These are phyloP conservation scores for Lepidium campestre DNA, from an alignment of 441 rosid species.

Conservation along the genomic window DNA sequence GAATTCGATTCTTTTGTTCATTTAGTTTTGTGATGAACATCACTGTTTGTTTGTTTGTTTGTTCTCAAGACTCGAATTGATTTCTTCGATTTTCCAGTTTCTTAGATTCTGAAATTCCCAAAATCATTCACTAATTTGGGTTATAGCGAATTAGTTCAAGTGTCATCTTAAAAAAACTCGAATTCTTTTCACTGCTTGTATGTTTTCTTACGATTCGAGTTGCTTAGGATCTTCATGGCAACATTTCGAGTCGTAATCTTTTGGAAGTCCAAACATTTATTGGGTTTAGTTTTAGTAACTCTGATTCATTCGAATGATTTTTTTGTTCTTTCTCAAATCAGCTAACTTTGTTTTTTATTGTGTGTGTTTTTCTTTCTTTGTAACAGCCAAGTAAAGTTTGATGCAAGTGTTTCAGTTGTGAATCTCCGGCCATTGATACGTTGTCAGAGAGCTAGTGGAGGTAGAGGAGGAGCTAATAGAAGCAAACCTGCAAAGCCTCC, in stretches of 20 bases:
- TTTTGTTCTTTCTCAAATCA: neutral
- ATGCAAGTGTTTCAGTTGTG: slow-evolving; percentile 11
- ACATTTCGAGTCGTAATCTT: neutral
- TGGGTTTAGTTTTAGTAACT: neutral
- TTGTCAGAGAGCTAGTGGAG: slow-evolving; percentile 34
- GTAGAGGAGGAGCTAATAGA: slow-evolving; percentile 29
- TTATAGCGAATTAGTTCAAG: too few relatives aligned
- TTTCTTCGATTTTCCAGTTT: neutral
- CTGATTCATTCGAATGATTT: too few relatives aligned
- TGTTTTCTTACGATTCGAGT: too few relatives aligned
- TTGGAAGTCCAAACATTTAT: neutral
- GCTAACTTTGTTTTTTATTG: neutral
- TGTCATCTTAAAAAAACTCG: too few relatives aligned
- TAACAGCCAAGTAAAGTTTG: slow-evolving; percentile 28
- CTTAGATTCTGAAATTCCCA: neutral
- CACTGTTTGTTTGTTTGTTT: neutral
- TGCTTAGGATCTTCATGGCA: neutral
- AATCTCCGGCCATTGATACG: slow-evolving; percentile 21
- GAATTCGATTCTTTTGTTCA: neutral
- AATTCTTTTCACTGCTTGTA: too few relatives aligned
- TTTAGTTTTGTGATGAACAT: neutral
- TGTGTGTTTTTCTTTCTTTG: neutral
- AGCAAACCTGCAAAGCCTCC: slow-evolving; percentile 26
- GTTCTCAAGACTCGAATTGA: neutral
- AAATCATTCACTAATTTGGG: neutral